phyloP scores from a whole-genome alignment of 2,329 filamentous ascomycete genomes.

The Drechslera avenae region DNA sequence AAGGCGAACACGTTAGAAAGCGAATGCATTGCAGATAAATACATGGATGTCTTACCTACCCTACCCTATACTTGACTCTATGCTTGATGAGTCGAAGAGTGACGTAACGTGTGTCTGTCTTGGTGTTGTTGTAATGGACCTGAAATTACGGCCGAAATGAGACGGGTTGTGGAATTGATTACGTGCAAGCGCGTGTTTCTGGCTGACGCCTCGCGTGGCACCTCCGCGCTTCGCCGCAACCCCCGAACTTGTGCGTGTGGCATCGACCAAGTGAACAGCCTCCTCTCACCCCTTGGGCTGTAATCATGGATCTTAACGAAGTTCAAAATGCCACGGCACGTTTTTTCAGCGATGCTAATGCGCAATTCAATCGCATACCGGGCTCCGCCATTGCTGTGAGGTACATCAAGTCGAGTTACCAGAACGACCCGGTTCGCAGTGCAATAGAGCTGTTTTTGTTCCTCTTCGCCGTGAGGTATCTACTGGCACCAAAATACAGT shows the following conservation, averaged over 20 bases:
- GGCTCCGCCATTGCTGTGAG: conserved; percentile 92
- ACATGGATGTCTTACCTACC: conserved; percentile 28
- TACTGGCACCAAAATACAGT: conserved; percentile 89
- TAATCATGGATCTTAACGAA: conserved; percentile 62
- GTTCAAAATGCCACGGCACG: conserved; percentile 59
- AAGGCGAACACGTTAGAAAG: conserved; percentile 48
- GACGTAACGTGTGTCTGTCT: no score
- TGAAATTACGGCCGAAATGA: not conserved
- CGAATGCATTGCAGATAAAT: conserved; percentile 44
- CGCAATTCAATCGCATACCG: conserved; percentile 85
- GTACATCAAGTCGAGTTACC: conserved; percentile 96
- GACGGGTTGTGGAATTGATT: conserved; percentile 11
- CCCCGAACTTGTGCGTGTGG: conserved; percentile 17
- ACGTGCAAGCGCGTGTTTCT: not conserved
- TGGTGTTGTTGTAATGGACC: no score
- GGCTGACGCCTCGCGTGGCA: conserved; percentile 17
- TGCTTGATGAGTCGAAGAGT: not conserved
- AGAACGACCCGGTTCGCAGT: conserved; percentile 92
- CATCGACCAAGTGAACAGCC: not conserved
- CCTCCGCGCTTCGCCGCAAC: conserved; percentile 34
- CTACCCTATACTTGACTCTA: not conserved
- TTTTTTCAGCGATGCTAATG: conserved; percentile 60
- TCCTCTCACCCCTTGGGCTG: not conserved
- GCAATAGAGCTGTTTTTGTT: conserved; percentile 92
- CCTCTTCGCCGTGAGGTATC: conserved; percentile 92